Conservation (phyloP, 2,329 filamentous ascomycete species). For the Aspergillus bombycis region DNA sequence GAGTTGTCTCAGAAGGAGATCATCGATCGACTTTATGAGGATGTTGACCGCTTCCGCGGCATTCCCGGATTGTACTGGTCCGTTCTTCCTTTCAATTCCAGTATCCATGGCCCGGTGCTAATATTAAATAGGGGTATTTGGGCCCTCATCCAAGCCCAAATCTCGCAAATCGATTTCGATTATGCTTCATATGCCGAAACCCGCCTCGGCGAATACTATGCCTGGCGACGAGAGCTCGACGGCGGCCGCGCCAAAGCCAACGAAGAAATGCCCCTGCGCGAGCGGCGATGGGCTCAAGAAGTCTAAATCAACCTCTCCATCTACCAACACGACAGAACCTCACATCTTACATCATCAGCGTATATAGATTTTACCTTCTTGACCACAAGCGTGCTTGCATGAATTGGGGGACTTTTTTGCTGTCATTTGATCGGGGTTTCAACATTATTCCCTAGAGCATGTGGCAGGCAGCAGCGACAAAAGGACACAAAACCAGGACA, state of each 20-base stretch:
- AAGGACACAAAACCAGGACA: not conserved
- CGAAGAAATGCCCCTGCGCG: conserved; percentile 70
- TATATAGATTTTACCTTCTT: not conserved
- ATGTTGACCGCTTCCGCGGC: conserved; percentile 86
- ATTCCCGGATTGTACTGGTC: conserved; percentile 81
- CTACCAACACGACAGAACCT: conserved; percentile 3
- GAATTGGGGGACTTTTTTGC: not conserved
- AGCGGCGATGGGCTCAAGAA: conserved; percentile 76
- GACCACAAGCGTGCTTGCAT: conserved; percentile 3
- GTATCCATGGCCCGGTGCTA: not conserved
- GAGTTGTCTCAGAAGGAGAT: conserved; percentile 60
- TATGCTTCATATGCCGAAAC: conserved; percentile 89
- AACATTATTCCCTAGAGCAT: not conserved
- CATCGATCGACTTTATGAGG: conserved; percentile 68
- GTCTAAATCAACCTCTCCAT: conserved; percentile 21
- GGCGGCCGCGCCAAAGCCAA: conserved; percentile 60
- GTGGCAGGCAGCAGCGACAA: not conserved
- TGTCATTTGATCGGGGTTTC: not conserved
- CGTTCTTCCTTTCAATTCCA: conserved; percentile 7
- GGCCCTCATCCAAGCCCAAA: conserved; percentile 91
- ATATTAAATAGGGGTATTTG: conserved; percentile 80
- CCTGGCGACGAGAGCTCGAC: conserved; percentile 77
- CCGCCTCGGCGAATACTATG: conserved; percentile 87
- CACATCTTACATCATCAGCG: not conserved
- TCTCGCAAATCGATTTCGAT: conserved; percentile 95